phyloP scores from a whole-genome alignment of 805 yeast species.

The Lipomyces yamanashiensis region DNA sequence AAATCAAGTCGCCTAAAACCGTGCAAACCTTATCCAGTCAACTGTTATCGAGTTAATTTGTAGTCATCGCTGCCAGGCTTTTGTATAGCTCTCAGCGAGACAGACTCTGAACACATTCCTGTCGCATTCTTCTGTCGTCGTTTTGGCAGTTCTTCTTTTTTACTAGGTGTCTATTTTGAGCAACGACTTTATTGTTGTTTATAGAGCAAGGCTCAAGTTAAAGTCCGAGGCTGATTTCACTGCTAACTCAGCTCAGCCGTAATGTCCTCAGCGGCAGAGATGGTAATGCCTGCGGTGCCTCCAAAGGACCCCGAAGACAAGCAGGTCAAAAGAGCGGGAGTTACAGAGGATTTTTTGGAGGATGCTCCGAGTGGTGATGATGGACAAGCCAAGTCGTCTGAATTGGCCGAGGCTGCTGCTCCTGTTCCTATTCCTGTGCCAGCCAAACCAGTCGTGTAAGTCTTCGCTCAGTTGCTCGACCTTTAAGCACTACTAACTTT shows the following conservation, averaged over 20 bases:
- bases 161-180: no score
- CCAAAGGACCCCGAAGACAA: neutral
- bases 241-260: neutral
- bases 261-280: slow-evolving; percentile 3
- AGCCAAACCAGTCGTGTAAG: neutral
- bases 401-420: neutral
- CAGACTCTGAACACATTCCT: neutral
- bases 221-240: neutral
- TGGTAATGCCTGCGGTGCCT: slow-evolving; percentile 3
- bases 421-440: slow-evolving; percentile 4
- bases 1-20: neutral
- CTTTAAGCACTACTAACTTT: neutral
- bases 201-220: no score
- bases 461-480: neutral
- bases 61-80: neutral
- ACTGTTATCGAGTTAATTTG: slow-evolving; percentile 4
- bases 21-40: slow-evolving; percentile 3
- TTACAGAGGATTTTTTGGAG: neutral
- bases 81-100: neutral
- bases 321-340: neutral
- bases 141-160: no score
- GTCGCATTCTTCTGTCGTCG: no score
- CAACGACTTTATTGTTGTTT: no score
- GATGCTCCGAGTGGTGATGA: neutral
- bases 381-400: neutral